Conservation (phyloP, 345 rosid genomes). For the thale cress (Arabidopsis thaliana) region TAIR10.1 NC_003075.7:7720501-7721000, state of each 20-base stretch:
- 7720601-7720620: slow-evolving; percentile 51
- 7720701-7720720: slow-evolving; percentile 37
- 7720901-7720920: background rate
- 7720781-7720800: background rate
- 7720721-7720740: slow-evolving; percentile 13
- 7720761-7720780: slow-evolving; percentile 3
- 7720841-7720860: too few relatives aligned
- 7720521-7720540: background rate
- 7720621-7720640: slow-evolving; percentile 50
- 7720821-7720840: too few relatives aligned
- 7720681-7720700: slow-evolving; percentile 39
- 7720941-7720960: background rate
- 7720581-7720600: slow-evolving; percentile 22
- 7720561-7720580: background rate
- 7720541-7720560: slow-evolving; percentile 26
- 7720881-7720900: too few relatives aligned
- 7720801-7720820: background rate
- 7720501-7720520: slow-evolving; percentile 2
- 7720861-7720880: background rate
- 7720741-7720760: slow-evolving; percentile 28
- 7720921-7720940: too few relatives aligned
- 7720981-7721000: background rate
- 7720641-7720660: slow-evolving; percentile 48
- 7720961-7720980: background rate
- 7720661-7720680: slow-evolving; percentile 25